Evolutionary conservation across 2,329 filamentous ascomycete genomes (phyloP), one percentile per base, ranked within the genome.

Genomic region (Fusarium agapanthi): DNA sequence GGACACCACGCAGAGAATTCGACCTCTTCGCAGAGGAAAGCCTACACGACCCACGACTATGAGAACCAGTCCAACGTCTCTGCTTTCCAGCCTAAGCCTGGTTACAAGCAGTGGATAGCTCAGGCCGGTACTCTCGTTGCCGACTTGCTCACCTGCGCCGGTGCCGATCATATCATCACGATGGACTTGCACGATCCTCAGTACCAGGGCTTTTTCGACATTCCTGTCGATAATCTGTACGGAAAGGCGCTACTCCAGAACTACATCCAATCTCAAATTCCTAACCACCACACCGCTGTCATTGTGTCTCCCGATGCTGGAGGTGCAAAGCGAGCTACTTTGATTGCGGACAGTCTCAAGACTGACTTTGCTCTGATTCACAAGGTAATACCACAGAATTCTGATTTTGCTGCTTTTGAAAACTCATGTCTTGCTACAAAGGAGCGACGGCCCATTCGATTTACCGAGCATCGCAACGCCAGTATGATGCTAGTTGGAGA

Each of bases 171-270:
- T 83, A 92, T 97, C 80, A 98, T 98, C 81, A 98, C 95, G 37
- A 97, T 99, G 93, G 96, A 99, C 80, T 88, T 99, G 58, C 94
- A 96, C 81, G 95, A 98, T 81, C 93, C 94, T 45, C 95, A 99
- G 83, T 98, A 98, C 80, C 96, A 99, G 83, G 96, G 96, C 60
- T 99, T 98, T 87, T 98, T 99, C 80, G 95, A 99, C 80, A 97
- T 98, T 65, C 96, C 96, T 6, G 96, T 99, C 63, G 96, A 99
- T 84, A 99, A 99, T 81, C 88, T 99, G 24, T 98, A 98, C 84
- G 95, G 92, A 63, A 91, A 93, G 76, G 91, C 93, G 55, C 84
- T 95, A 56, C 86, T 92, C 60, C 90, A 91, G 79, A 88, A 88
- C 69, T 92, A 92, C 79, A 92, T 92, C 76, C 91, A 95, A 80